Evolutionary conservation across 768 basidiomycete species (phyloP).

Genomic region (Suillus discolor): DNA sequence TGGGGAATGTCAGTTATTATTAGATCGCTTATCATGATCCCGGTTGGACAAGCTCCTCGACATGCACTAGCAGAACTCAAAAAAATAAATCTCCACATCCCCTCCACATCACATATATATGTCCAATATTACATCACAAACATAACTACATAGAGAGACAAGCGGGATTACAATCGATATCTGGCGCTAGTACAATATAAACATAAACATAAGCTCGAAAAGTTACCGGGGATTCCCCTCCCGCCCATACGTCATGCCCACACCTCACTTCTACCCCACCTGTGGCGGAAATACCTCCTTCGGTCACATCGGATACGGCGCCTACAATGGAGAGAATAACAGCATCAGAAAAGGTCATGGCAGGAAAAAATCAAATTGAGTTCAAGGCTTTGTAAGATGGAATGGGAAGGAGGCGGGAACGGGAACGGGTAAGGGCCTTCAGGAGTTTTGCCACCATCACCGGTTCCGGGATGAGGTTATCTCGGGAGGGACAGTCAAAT

Average conservation of each 20-base stretch:
- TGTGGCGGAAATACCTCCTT: background rate
- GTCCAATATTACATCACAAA: no score
- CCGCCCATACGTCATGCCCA: background rate
- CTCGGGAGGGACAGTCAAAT: constrained; percentile 1
- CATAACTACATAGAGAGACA: background rate
- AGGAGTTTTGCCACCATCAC: constrained; percentile 1
- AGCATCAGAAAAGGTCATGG: background rate
- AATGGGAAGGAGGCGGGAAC: background rate
- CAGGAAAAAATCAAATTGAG: background rate
- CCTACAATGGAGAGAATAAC: background rate
- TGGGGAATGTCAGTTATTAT: background rate
- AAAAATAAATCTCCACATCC: background rate
- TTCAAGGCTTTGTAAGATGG: constrained; percentile 4
- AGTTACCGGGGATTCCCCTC: background rate
- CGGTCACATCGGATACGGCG: background rate
- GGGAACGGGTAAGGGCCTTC: background rate
- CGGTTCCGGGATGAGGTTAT: background rate
- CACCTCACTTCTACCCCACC: background rate
- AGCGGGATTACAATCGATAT: background rate
- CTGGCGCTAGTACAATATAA: background rate
- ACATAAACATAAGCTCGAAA: background rate
- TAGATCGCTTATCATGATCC: background rate
- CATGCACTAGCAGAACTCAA: no score
- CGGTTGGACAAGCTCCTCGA: no score
- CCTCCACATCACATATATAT: no score